Percentiles rank a stretch among this genome's conserved stretches.
Conservation (phyloP, 2,329 filamentous ascomycete species). For the Cercospora brassicicola region DNA sequence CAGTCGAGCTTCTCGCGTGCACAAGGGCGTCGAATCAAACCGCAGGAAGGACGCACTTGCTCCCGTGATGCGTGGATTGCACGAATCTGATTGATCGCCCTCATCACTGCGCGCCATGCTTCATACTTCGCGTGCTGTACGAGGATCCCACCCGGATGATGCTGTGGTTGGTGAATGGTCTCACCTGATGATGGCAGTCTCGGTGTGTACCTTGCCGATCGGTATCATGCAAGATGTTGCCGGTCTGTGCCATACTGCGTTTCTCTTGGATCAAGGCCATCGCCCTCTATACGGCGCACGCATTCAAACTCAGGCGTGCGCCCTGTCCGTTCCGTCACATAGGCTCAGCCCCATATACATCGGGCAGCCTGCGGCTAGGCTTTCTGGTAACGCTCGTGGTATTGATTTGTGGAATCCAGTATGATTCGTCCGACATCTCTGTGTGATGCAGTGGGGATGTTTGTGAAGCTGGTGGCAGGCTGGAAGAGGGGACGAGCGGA, state of each 20-base stretch:
- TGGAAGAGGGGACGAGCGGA: neutral
- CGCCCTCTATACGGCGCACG: neutral
- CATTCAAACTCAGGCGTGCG: neutral
- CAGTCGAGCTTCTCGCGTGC: neutral
- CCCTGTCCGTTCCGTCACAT: neutral
- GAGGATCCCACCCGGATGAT: neutral
- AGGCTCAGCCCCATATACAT: neutral
- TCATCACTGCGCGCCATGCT: no score
- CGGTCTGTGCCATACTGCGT: neutral
- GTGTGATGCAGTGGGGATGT: neutral
- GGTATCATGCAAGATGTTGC: neutral
- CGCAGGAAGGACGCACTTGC: no score
- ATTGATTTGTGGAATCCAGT: neutral
- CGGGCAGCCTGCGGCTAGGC: neutral
- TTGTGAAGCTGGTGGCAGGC: neutral
- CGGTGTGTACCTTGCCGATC: neutral
- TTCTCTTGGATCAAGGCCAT: neutral
- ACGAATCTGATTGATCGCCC: no score
- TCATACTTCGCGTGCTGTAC: neutral
- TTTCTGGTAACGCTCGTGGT: neutral
- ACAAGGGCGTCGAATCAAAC: no score
- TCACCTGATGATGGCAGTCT: neutral
- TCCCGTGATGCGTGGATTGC: no score
- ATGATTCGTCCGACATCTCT: neutral
- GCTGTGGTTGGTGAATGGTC: neutral